These are phyloP conservation scores for Eudorina sp. DNA, from an alignment of 139 green algal genomes.

Conservation along the genomic window DNA sequence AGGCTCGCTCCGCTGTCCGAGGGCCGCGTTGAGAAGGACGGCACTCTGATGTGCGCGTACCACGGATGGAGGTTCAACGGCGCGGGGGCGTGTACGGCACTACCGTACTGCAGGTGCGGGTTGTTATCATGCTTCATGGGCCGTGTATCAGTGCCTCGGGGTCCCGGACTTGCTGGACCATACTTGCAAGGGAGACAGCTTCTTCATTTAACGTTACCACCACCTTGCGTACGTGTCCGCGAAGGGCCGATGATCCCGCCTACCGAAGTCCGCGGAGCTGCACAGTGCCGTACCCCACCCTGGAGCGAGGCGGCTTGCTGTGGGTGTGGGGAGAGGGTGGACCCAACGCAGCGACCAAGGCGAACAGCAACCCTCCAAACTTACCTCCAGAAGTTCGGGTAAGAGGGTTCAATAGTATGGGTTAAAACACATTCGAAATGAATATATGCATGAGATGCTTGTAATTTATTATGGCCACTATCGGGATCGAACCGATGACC, in stretches of 20 bases:
- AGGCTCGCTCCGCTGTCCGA: slow-evolving; percentile 62
- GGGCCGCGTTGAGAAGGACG: slow-evolving; percentile 61
- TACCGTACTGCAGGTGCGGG: neutral
- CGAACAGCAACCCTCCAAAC: neutral
- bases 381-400: neutral
- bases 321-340: slow-evolving; percentile 44
- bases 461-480: no score
- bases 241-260: neutral
- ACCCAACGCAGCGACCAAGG: neutral
- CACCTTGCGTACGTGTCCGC: no score
- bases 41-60: slow-evolving; percentile 65
- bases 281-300: neutral
- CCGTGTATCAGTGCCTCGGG: no score
- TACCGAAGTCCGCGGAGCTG: neutral
- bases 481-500: no score
- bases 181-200: no score
- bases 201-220: no score
- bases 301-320: slow-evolving; percentile 38
- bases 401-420: no score
- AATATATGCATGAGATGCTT: no score
- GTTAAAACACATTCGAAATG: no score
- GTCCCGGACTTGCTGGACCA: no score
- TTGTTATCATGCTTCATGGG: no score
- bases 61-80: slow-evolving; percentile 61
- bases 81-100: slow-evolving; percentile 43